Conservation (phyloP, 1,284 basidiomycete genomes). For the Bjerkandera adusta region DNA sequence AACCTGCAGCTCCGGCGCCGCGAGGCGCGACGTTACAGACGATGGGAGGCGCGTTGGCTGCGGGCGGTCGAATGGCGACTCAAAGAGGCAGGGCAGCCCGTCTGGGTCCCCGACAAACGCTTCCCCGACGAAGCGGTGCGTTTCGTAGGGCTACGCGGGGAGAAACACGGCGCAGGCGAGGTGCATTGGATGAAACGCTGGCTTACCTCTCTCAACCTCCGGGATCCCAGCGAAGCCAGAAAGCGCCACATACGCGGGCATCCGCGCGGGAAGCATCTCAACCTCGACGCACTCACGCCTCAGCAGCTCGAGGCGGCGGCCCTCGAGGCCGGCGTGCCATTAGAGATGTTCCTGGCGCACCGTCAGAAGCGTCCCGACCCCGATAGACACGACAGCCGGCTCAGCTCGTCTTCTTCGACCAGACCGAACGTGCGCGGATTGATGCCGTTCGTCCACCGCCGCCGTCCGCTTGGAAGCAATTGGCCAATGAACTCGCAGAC, state of each 20-base stretch:
- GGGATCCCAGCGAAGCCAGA: conserved; percentile 5
- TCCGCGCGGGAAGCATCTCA: conserved; percentile 49
- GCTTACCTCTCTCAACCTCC: conserved; percentile 11
- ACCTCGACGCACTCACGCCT: conserved; percentile 52
- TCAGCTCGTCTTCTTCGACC: conserved; percentile 13
- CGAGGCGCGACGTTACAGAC: conserved; percentile 36
- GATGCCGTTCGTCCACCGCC: conserved; percentile 8
- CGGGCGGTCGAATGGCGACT: conserved; percentile 59
- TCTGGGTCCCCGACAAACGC: conserved; percentile 48
- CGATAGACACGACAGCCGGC: conserved; percentile 2
- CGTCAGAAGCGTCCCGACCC: conserved; percentile 1
- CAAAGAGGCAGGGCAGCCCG: conserved; percentile 39
- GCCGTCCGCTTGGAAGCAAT: conserved; percentile 24
- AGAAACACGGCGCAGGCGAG: conserved; percentile 15
- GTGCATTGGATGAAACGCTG: conserved; percentile 14
- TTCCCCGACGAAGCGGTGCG: conserved; percentile 16
- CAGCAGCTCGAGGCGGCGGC: conserved; percentile 56
- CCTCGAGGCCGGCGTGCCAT: conserved; percentile 59
- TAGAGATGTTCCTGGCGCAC: conserved; percentile 39
- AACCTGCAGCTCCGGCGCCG: conserved; percentile 38
- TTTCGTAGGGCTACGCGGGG: conserved; percentile 21
- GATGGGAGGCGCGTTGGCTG: conserved; percentile 49
- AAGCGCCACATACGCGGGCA: conserved; percentile 22
- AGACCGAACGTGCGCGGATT: conserved; percentile 4
- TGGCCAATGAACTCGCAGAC: conserved; percentile 27